These are phyloP conservation scores for Ramaria sp. DNA, from an alignment of 768 basidiomycete species.

Conservation along the genomic window DNA sequence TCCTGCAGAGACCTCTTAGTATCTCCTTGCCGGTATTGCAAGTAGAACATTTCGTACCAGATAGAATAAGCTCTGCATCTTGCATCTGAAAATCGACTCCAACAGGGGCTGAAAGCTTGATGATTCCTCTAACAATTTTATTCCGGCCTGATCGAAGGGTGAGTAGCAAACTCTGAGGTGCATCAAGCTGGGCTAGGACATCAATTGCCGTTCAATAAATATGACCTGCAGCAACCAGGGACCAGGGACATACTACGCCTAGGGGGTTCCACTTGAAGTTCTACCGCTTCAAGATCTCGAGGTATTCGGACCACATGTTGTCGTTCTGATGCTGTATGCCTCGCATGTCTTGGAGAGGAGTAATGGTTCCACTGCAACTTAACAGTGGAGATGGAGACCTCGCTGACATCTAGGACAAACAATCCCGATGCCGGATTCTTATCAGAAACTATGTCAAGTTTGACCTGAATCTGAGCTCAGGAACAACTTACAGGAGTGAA, in stretches of 20 bases:
- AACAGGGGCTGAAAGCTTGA: conserved; percentile 45
- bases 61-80: conserved; percentile 6
- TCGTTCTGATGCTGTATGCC: background rate
- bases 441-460: conserved; percentile 1
- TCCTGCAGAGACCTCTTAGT: background rate
- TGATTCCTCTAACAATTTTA: conserved; percentile 36
- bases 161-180: conserved; percentile 41
- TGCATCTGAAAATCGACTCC: conserved; percentile 19
- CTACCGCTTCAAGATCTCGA: conserved; percentile 47
- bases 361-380: conserved; percentile 3
- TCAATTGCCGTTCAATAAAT: background rate
- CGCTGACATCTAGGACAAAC: conserved; percentile 33
- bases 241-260: conserved; percentile 17
- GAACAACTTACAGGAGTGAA: conserved; percentile 57
- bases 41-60: background rate
- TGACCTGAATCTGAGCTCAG: background rate
- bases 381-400: background rate
- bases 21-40: background rate
- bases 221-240: background rate
- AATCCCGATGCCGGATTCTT: conserved; percentile 64
- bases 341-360: background rate
- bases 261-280: conserved; percentile 54
- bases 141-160: conserved; percentile 62
- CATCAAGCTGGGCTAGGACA: conserved; percentile 52
- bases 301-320: conserved; percentile 49